Evolutionary conservation across 139 green algal species (phyloP), one percentile per base, ranked within the genome.

Genomic region (Coelastrella sp.): DNA sequence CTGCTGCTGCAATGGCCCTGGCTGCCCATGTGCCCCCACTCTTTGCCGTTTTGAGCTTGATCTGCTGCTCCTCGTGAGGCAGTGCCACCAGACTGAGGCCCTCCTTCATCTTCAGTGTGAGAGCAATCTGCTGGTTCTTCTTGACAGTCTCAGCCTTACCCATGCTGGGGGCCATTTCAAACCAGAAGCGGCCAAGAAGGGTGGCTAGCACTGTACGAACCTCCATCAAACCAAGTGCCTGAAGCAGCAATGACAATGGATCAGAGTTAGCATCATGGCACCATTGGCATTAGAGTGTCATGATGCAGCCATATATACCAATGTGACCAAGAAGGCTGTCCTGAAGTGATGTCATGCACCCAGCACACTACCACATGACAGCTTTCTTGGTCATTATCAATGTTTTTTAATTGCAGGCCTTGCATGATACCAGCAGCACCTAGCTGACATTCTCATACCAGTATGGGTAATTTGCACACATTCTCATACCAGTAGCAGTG

Each of bases 181-280:
- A 88, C 34, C 74, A 63, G 87, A 91, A 93, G 35, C 89, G 83
- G 9, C 50, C 50, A 40, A 91, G 83, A 66, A 93, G 82, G 32
- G 81, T 72, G 21, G 83, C 87, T 67, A 93, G 83, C 67, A 89
- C 85, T 2, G 89, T 89, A 40, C 87, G 82, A 35, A 93, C 89
- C 85, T 93, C 89, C 87, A 91, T 93, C 6, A 93, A 60, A 3
- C 89, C 89, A 69, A 93, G 62, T 1, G 83, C 84, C 89, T 92
- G 86, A 8, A 40, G 62, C 27, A 40, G 21, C n/a, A 1, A 40
- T 9, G 8, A 38, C 8, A 30, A 40, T 9, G n/a, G 15, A 43
- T 2, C n/a, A 0, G 21, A 35, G 85, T 34, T 5, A 64, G 53
- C 21, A 64, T 19, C 15, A 13, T 13, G 15, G 0, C 45, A 57